These are phyloP conservation scores for Ceratobasidium sp. DNA, from an alignment of 1,284 basidiomycete species.

Conservation along the genomic window DNA sequence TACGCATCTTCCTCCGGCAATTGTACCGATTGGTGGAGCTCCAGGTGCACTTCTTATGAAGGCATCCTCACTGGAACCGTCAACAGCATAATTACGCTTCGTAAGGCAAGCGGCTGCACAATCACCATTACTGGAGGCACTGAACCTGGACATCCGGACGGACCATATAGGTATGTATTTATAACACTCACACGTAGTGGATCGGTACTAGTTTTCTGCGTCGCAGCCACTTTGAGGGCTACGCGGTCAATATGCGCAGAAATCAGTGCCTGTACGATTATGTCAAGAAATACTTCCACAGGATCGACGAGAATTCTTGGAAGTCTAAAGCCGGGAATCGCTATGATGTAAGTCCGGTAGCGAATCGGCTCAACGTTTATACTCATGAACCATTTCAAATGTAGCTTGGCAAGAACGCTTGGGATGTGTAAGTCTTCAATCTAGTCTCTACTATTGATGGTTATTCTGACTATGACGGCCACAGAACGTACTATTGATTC, in stretches of 20 bases:
- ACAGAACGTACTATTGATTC: too few species aligned
- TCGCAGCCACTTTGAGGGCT: constrained; percentile 36
- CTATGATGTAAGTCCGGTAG: constrained; percentile 31
- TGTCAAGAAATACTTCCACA: constrained; percentile 36
- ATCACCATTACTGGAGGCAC: constrained; percentile 45
- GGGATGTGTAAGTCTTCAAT: constrained; percentile 40
- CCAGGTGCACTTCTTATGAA: constrained; percentile 37
- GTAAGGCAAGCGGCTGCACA: constrained; percentile 38
- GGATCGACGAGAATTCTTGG: constrained; percentile 43
- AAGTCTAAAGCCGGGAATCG: constrained; percentile 32
- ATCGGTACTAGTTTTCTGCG: neutral
- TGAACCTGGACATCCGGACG: constrained; percentile 31
- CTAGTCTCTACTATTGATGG: too few species aligned
- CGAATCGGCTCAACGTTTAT: neutral
- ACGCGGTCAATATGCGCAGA: constrained; percentile 34
- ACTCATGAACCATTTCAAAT: neutral
- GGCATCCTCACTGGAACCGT: constrained; percentile 45
- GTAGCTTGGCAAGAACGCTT: constrained; percentile 19
- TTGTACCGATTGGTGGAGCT: constrained; percentile 30
- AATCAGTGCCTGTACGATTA: constrained; percentile 19
- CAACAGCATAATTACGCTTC: constrained; percentile 39
- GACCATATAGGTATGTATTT: constrained; percentile 13
- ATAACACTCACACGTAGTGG: neutral
- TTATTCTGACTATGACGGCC: too few species aligned
- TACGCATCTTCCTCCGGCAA: constrained; percentile 27